Evolutionary conservation across 176 grass and related monocot genomes (phyloP).

Genomic region (Canna indica): DNA sequence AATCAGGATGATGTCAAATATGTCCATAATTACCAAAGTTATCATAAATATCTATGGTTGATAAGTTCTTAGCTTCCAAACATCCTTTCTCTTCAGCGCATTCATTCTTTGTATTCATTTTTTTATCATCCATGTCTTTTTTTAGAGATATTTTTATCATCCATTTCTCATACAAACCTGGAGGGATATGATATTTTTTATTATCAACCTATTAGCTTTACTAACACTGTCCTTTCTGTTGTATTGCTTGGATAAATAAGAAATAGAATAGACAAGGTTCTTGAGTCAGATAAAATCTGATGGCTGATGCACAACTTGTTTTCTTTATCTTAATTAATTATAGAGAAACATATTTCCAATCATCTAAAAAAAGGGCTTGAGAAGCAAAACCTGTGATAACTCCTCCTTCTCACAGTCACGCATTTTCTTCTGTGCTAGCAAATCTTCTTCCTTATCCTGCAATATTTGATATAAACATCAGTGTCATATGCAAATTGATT

Average conservation of each 20-base stretch:
- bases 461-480: slow-evolving; percentile 1
- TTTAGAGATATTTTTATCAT: too few species aligned
- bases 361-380: not conserved
- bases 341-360: not conserved
- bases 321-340: not conserved
- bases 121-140: too few species aligned
- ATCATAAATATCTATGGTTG: not conserved
- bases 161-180: not conserved
- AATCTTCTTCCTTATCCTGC: slow-evolving; percentile 85
- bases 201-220: not conserved
- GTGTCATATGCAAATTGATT: slow-evolving; percentile 16
- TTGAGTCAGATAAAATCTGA: not conserved
- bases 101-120: not conserved
- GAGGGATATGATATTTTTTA: not conserved
- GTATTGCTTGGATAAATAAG: not conserved
- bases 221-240: not conserved
- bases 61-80: not conserved
- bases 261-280: not conserved
- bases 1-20: not conserved
- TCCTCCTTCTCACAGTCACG: slow-evolving; percentile 82
- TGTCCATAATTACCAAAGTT: not conserved
- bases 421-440: slow-evolving; percentile 98
- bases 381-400: slow-evolving; percentile 65
- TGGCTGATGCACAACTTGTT: not conserved
- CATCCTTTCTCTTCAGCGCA: not conserved